Evolutionary conservation across 257 asterid species (phyloP), one percentile per base, ranked within the genome.

Genomic region (Linaria vulgaris): DNA sequence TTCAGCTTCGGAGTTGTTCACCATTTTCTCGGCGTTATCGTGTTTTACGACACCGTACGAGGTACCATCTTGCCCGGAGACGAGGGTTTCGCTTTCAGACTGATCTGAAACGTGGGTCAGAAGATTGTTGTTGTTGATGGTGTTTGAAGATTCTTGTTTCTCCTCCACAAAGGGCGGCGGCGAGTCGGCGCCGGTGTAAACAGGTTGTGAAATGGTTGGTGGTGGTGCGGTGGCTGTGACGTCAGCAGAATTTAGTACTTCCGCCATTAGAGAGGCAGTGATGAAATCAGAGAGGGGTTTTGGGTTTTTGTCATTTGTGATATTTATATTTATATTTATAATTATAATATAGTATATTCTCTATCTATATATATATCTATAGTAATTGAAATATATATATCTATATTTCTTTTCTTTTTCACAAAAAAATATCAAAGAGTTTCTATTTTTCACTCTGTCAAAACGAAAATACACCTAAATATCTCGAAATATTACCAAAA

Each of bases 1-100:
- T 22, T 46, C 64, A 46, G 20, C 52, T 61, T 77, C 79, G 34
- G 34, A 53, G 11, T 70, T 17, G n/a, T 54, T 48, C 57, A 56
- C 58, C n/a, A 22, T 11, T 17, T 50, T 68, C 16, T 13, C 17
- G 56, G 45, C 41, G 34, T 14, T 55, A 8, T 1, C 6, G 43
- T 34, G 3, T 46, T 55, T 59, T 27, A 55, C 47, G 43, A 15
- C 54, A 60, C 31, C 50, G 56, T 10, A 12, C 27, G 8, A 6
- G 56, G 43, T 34, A 52, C 30, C 51, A 14, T 46, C 68, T 64
- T 46, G 69, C 6, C 39, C 63, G 3, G 72, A 68, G n/a, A n/a
- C n/a, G n/a, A n/a, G n/a, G n/a, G n/a, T n/a, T n/a, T n/a, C n/a
- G n/a, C n/a, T 48, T 19, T 17, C 54, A 20, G 24, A 48, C 1